Evolutionary conservation across 1,139 yeast genomes (phyloP), one percentile per base, ranked within the genome.

Genomic region (Yamadazyma diddensiae): DNA sequence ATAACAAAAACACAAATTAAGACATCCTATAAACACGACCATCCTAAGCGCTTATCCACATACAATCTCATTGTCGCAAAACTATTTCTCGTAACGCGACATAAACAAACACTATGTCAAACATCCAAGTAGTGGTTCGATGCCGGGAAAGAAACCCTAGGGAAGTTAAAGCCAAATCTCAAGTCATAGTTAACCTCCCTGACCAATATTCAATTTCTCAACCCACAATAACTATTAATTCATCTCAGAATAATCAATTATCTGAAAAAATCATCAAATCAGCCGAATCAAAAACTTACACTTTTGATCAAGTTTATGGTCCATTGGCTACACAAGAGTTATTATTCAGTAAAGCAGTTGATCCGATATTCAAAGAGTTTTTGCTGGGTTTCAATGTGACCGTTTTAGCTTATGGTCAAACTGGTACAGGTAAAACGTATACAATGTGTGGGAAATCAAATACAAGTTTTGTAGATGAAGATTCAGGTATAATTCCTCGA

Each of bases 371-470:
- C 49, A 62, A 68, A 22, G 90, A 82, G 46, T 81, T 82, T 43
- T 53, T 82, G 37, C 66, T 68, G 43, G 92, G 94, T 7, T 79
- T 69, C 49, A 85, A 84, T 47, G 87, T 88, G 36, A 84, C 95
- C 0, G 71, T 87, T 4, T 71, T 86, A 47, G 94, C 95, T 0
- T 86, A 86, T 53, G 95, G 95, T 7, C 95, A 86, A 57, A 86
- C 95, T 0, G 95, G 95, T 7, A 82, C 94, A 0, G 95, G 95
- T 2, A 85, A 85, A 49, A 85, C 96, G 0, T 79, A 81, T 49
- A 86, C 95, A 3, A 86, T 87, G 95, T 77, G 87, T 47, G 95
- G 95, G 16, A 79, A 46, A 17, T 30, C 34, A 20, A 39, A 37
- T 18, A 23, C 28, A 9, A 31, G 28, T 6, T 24, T 33, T 3